Evolutionary conservation across 176 grass and related monocot genomes (phyloP).

Genomic region (Cocos nucifera): DNA sequence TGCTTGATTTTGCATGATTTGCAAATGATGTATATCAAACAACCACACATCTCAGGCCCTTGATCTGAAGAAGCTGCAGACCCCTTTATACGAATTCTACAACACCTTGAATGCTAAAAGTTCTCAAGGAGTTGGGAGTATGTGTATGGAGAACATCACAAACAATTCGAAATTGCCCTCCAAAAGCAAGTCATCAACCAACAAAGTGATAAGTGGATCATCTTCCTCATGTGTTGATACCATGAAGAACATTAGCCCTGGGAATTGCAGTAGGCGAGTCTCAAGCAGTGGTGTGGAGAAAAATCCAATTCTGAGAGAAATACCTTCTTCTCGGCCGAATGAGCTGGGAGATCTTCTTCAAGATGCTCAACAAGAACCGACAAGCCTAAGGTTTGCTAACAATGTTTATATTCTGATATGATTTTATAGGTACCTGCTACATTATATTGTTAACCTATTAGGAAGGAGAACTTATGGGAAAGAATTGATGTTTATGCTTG

Average conservation of each 20-base stretch:
- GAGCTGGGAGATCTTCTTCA: constrained; percentile 38
- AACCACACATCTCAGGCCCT: constrained; percentile 43
- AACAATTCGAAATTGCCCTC: constrained; percentile 63
- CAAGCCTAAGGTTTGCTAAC: constrained; percentile 42
- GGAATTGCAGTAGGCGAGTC: constrained; percentile 50
- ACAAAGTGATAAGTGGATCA: constrained; percentile 34
- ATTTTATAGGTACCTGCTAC: not conserved
- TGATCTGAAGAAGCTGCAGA: constrained; percentile 95
- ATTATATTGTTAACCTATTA: too few relatives aligned
- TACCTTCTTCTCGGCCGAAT: constrained; percentile 59
- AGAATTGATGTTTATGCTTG: too few relatives aligned
- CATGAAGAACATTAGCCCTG: constrained; percentile 40
- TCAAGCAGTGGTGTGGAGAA: constrained; percentile 38
- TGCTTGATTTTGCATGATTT: too few relatives aligned
- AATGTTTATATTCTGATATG: not conserved
- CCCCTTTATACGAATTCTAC: constrained; percentile 93
- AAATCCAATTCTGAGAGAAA: constrained; percentile 68
- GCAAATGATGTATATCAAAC: too few relatives aligned
- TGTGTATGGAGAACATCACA: constrained; percentile 47
- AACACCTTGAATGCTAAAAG: constrained; percentile 57
- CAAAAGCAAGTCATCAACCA: constrained; percentile 50
- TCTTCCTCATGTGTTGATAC: constrained; percentile 35
- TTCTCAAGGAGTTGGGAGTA: constrained; percentile 36
- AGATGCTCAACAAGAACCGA: constrained; percentile 42
- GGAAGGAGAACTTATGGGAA: too few relatives aligned